phyloP scores from a whole-genome alignment of 2,329 filamentous ascomycete species.

The Aspergillus oerlinghausenensis region DNA sequence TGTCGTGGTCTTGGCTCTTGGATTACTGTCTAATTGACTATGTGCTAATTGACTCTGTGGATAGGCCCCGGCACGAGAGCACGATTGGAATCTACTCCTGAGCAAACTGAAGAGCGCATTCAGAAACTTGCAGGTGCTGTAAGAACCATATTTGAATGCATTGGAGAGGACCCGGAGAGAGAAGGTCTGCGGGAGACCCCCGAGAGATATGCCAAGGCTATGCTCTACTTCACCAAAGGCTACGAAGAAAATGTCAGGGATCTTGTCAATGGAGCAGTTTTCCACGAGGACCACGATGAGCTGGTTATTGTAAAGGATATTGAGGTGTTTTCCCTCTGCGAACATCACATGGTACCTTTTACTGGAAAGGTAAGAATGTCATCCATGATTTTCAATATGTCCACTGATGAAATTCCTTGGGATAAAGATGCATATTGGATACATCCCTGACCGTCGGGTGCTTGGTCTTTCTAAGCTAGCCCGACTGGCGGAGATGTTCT shows the following conservation, averaged over 20 bases:
- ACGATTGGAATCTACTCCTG: constrained; percentile 53
- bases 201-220: constrained; percentile 85
- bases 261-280: constrained; percentile 89
- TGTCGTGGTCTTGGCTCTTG: background rate
- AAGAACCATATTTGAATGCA: constrained; percentile 60
- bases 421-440: constrained; percentile 91
- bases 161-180: constrained; percentile 61
- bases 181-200: constrained; percentile 65
- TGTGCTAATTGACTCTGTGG: constrained; percentile 5
- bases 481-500: constrained; percentile 95
- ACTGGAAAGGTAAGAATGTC: constrained; percentile 69
- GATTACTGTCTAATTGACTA: constrained; percentile 7
- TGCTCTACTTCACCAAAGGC: constrained; percentile 93
- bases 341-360: constrained; percentile 96
- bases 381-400: background rate
- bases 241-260: constrained; percentile 92
- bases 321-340: constrained; percentile 88
- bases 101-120: constrained; percentile 54
- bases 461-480: constrained; percentile 95
- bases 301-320: constrained; percentile 98
- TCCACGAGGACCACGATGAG: constrained; percentile 95
- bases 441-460: constrained; percentile 86
- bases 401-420: constrained; percentile 5
- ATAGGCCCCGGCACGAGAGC: constrained; percentile 45
- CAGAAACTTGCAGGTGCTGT: constrained; percentile 61